Percentiles rank a stretch among this genome's conserved stretches.
phyloP scores from a whole-genome alignment of 495 filamentous ascomycete genomes.

The Xylaria palmicola region DNA sequence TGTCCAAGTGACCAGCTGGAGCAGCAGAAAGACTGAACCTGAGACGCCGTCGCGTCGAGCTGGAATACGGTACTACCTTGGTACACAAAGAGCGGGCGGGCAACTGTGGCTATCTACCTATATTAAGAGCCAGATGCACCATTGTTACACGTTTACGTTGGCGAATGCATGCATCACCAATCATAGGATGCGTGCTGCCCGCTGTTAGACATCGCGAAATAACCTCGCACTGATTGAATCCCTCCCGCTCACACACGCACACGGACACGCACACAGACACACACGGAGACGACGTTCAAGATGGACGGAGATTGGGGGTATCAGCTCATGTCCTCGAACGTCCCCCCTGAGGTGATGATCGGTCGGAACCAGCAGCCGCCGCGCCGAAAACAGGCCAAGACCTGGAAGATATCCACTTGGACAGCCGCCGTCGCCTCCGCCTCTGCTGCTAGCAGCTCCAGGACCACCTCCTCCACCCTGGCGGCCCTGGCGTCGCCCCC shows the following conservation, averaged over 20 bases:
- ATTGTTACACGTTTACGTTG: too few relatives aligned
- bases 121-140: too few relatives aligned
- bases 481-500: constrained; percentile 9
- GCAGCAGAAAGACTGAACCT: too few relatives aligned
- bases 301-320: constrained; percentile 12
- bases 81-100: too few relatives aligned
- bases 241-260: too few relatives aligned
- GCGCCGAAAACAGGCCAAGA: constrained; percentile 10
- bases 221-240: too few relatives aligned
- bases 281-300: not conserved
- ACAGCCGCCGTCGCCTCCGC: not conserved
- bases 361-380: constrained; percentile 3
- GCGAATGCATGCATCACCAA: constrained; percentile 2
- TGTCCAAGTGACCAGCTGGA: too few relatives aligned
- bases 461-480: constrained; percentile 5
- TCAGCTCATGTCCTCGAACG: constrained; percentile 4
- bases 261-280: too few relatives aligned
- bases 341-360: constrained; percentile 1
- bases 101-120: too few relatives aligned
- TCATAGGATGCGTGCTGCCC: constrained; percentile 5
- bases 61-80: too few relatives aligned
- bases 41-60: too few relatives aligned
- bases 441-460: not conserved
- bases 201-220: too few relatives aligned
- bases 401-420: constrained; percentile 10